Percentiles rank a stretch among this genome's conserved stretches.
Conservation (phyloP, 495 filamentous ascomycete genomes). For the Niebla homalea region DNA sequence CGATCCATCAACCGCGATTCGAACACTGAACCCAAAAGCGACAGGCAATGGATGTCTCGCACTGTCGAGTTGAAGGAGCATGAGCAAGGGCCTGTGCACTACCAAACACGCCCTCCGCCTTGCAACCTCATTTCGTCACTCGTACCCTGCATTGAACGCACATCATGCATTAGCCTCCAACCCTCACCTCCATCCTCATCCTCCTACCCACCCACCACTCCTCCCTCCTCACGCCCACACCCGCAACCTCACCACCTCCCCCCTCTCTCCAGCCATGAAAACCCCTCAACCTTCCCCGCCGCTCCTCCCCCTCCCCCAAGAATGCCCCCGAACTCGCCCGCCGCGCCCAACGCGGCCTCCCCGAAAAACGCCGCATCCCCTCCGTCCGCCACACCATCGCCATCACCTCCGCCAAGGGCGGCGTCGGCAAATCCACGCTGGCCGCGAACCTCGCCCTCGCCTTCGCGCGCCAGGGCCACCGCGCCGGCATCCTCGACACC, state of each 20-base stretch:
- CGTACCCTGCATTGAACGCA: too few relatives aligned
- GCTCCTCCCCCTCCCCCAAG: conserved; percentile 54
- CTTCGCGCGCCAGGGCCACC: conserved; percentile 64
- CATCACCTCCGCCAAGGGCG: conserved; percentile 90
- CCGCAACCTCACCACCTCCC: background rate
- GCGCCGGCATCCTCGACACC: conserved; percentile 79
- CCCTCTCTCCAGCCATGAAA: background rate
- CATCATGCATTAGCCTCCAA: too few relatives aligned
- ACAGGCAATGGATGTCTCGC: too few relatives aligned
- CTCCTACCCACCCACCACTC: too few relatives aligned
- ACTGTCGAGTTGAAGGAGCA: too few relatives aligned
- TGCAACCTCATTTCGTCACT: too few relatives aligned
- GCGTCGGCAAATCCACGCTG: conserved; percentile 91
- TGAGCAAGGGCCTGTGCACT: too few relatives aligned
- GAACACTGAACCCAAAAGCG: conserved; percentile 2
- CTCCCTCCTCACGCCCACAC: background rate
- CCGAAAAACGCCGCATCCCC: conserved; percentile 62
- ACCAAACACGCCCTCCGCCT: too few relatives aligned
- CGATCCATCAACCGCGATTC: background rate
- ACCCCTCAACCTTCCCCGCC: conserved; percentile 20
- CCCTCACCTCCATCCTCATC: too few relatives aligned
- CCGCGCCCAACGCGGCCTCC: conserved; percentile 73
- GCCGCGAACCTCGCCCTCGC: conserved; percentile 80
- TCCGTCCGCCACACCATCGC: conserved; percentile 79
- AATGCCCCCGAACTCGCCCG: conserved; percentile 60